Evolutionary conservation across 1,284 basidiomycete genomes (phyloP).

Genomic region (Heterobasidion annosum): DNA sequence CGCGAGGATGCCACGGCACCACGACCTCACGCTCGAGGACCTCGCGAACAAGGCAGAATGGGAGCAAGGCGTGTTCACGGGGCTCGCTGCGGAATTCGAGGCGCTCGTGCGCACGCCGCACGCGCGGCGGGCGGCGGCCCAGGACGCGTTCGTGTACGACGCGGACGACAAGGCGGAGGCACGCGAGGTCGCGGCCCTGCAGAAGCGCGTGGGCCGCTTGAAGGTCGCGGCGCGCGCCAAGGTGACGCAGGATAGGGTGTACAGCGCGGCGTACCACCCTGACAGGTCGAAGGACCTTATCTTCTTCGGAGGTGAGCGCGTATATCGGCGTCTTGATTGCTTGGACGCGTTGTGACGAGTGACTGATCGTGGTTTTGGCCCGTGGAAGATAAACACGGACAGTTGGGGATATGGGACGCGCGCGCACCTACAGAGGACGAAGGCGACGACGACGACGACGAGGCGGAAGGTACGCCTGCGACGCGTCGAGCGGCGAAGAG

Average conservation of each 20-base stretch:
- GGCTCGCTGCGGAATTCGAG: slow-evolving; percentile 35
- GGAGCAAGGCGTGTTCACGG: slow-evolving; percentile 32
- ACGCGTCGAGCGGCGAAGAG: slow-evolving; percentile 27
- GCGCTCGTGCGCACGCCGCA: slow-evolving; percentile 24
- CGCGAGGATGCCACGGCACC: slow-evolving; percentile 57
- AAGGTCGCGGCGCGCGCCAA: slow-evolving; percentile 66
- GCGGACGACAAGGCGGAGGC: slow-evolving; percentile 28
- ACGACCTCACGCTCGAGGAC: slow-evolving; percentile 51
- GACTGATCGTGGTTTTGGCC: neutral
- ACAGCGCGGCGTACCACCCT: slow-evolving; percentile 70
- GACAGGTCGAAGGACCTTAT: slow-evolving; percentile 72
- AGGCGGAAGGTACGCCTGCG: slow-evolving; percentile 22
- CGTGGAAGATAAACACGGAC: slow-evolving; percentile 62
- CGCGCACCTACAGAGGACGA: slow-evolving; percentile 54
- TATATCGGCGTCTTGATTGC: neutral
- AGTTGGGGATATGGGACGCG: slow-evolving; percentile 77
- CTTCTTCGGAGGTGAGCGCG: slow-evolving; percentile 60
- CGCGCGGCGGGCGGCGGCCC: slow-evolving; percentile 31
- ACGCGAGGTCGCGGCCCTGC: slow-evolving; percentile 39
- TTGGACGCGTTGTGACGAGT: neutral
- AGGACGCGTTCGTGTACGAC: slow-evolving; percentile 41
- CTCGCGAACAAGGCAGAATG: slow-evolving; percentile 35
- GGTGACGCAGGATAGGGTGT: slow-evolving; percentile 64
- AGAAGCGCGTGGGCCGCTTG: slow-evolving; percentile 41
- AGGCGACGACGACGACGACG: slow-evolving; percentile 53